These are phyloP conservation scores for Murraya paniculata DNA, from an alignment of 345 rosid species.

Conservation along the genomic window DNA sequence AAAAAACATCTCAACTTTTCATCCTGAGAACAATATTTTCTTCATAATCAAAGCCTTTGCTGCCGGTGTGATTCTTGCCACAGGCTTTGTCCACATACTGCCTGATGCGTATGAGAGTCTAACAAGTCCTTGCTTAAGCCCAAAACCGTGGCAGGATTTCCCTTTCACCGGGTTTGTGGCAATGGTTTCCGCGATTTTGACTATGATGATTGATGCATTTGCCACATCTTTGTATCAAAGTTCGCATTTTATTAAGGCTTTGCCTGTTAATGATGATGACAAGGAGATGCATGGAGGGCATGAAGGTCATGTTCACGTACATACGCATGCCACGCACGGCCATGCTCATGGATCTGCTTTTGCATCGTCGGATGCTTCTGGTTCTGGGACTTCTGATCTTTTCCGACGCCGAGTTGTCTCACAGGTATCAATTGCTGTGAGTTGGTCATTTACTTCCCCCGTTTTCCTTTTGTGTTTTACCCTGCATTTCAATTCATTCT, in stretches of 20 bases:
- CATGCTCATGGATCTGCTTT: constrained; percentile 41
- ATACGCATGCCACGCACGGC: constrained; percentile 36
- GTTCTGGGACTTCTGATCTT: constrained; percentile 19
- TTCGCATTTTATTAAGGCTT: constrained; percentile 25
- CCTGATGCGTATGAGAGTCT: constrained; percentile 52
- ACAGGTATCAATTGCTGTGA: constrained; percentile 22
- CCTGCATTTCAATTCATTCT: too few relatives aligned
- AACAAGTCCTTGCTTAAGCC: constrained; percentile 38
- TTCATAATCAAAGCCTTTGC: constrained; percentile 58
- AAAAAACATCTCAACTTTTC: constrained; percentile 25
- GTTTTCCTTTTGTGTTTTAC: too few relatives aligned
- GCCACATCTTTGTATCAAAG: constrained; percentile 48
- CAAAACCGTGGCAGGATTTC: neutral
- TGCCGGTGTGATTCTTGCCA: constrained; percentile 61
- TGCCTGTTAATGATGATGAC: constrained; percentile 19
- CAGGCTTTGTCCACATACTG: constrained; percentile 64
- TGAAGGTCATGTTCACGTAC: constrained; percentile 46
- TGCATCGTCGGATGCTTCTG: neutral
- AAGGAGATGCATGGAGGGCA: constrained; percentile 22
- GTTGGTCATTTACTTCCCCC: neutral
- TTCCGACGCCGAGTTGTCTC: constrained; percentile 33
- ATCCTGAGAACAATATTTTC: constrained; percentile 43
- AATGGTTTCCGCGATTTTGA: constrained; percentile 56
- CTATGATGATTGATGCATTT: constrained; percentile 51
- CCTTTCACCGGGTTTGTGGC: constrained; percentile 29